Evolutionary conservation across 2,329 filamentous ascomycete genomes (phyloP), one percentile per base, ranked within the genome.

Genomic region (Pseudopyricularia cyperi): DNA sequence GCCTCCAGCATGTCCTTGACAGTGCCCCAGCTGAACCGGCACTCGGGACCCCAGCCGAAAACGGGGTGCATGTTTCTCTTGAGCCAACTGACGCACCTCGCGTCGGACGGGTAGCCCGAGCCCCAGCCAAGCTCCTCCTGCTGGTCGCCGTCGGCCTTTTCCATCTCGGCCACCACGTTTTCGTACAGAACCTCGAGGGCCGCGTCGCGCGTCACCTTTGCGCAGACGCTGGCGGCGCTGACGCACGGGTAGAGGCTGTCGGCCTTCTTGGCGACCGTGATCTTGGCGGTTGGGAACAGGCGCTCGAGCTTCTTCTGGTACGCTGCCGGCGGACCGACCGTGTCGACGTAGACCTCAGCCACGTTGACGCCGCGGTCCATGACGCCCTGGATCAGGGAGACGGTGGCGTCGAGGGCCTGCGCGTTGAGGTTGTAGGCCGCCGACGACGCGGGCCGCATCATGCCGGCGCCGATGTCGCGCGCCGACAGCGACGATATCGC

Each of bases 21-120:
- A 1, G 93, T 97, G 0, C 86, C 87, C 93, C 93, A 98, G 62
- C 89, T 95, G 63, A 96, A 97, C 4, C 93, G 77, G 64, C 89
- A 95, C 68, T 97, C 90, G 24, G 79, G 79, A 0, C 91, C 90
- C 91, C 93, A 98, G 14, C 93, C 93, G 70, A 97, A 98, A 1
- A 97, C 70, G 3, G 88, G 87, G 62, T 98, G 84, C 83, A 96
- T 91, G 57, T 91, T 93, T 37, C 71, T 71, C 68, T 82, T 87
- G 63, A 98, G 65, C 91, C 93, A 98, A 22, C 70, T 67, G 2
- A 85, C 80, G 60, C 89, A 95, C 56, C 86, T 79, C 19, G 76
- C 82, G 67, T 98, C 93, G 1, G 86, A 89, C 0, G 93, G 93
- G 65, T 98, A 98, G 1, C 93, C 93, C 1, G 88, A 95, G 1